phyloP scores from a whole-genome alignment of 345 rosid species.

The Hibiscus tridactylites region DNA sequence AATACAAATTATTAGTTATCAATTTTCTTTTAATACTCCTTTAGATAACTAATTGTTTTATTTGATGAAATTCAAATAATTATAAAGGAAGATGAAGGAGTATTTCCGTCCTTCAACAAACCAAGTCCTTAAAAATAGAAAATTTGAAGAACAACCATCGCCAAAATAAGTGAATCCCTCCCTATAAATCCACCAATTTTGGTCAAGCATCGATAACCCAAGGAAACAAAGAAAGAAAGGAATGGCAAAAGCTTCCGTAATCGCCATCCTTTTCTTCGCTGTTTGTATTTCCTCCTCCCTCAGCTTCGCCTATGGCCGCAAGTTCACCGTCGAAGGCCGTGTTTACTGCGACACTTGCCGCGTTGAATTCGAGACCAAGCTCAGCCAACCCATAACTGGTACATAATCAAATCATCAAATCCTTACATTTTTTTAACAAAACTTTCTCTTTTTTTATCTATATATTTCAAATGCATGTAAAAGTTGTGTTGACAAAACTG shows the following conservation, averaged over 20 bases:
- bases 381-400: neutral
- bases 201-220: neutral
- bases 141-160: neutral
- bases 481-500: neutral
- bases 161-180: neutral
- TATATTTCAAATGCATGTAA: neutral
- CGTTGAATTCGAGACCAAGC: neutral
- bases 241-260: constrained; percentile 6
- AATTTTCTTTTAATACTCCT: too few species aligned
- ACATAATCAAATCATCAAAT: constrained; percentile 6
- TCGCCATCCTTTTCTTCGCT: neutral
- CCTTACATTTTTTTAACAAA: constrained; percentile 15
- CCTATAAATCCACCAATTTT: neutral
- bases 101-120: neutral
- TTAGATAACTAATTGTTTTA: too few species aligned
- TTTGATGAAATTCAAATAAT: neutral
- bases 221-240: neutral
- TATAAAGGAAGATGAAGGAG: neutral
- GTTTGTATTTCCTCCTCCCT: constrained; percentile 12
- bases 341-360: constrained; percentile 7
- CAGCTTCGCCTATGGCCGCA: neutral
- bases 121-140: neutral
- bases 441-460: neutral
- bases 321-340: constrained; percentile 15
- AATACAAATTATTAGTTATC: too few species aligned